phyloP scores from a whole-genome alignment of 2,329 filamentous ascomycete genomes.

The Phaeomoniella chlamydospora region DNA sequence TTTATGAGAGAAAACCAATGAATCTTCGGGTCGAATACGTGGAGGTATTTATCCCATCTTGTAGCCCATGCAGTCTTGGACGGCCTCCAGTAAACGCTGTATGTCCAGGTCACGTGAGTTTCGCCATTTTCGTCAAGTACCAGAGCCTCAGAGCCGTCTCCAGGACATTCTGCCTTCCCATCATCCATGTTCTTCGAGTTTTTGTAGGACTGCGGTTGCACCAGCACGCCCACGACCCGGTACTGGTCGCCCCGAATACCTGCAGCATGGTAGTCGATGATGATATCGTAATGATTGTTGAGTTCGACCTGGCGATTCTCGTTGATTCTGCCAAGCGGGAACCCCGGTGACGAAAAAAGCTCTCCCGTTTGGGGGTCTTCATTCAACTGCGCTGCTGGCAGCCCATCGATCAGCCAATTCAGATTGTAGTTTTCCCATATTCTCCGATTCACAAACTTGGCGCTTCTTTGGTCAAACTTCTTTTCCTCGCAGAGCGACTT shows the following conservation, averaged over 20 bases:
- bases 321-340: conserved; percentile 53
- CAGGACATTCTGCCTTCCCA: conserved; percentile 47
- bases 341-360: conserved; percentile 83
- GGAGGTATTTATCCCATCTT: conserved; percentile 96
- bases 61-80: conserved; percentile 87
- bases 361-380: conserved; percentile 61
- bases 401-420: conserved; percentile 90
- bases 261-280: conserved; percentile 76
- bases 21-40: conserved; percentile 94
- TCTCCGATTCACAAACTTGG: conserved; percentile 66
- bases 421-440: conserved; percentile 80
- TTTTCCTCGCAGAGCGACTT: conserved; percentile 59
- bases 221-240: conserved; percentile 81
- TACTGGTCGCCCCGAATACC: conserved; percentile 50
- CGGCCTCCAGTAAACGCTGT: conserved; percentile 78
- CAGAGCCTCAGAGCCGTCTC: conserved; percentile 41
- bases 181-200: conserved; percentile 39
- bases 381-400: conserved; percentile 78
- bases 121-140: conserved; percentile 48
- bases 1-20: conserved; percentile 99
- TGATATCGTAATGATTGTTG: conserved; percentile 93
- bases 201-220: conserved; percentile 62
- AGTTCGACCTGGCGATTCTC: conserved; percentile 45
- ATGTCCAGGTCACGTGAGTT: conserved; percentile 69
- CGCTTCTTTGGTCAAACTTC: conserved; percentile 50